These are phyloP conservation scores for Cucurbita ficifolia DNA, from an alignment of 306 rosid genomes.

Conservation along the genomic window DNA sequence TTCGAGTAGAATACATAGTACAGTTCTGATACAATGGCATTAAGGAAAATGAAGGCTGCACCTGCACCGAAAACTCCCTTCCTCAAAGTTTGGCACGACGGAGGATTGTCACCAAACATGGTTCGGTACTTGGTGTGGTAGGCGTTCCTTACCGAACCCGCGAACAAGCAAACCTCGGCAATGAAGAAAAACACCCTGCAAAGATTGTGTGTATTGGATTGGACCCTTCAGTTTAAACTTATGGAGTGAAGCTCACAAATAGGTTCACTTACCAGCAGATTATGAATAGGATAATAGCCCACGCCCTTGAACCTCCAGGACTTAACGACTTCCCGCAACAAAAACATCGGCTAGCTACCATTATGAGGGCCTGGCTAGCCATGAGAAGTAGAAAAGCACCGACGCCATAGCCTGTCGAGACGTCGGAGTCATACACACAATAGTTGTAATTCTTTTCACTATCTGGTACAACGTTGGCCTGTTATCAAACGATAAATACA, in stretches of 20 bases:
- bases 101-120: conserved; percentile 14
- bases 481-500: conserved; percentile 9
- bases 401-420: conserved; percentile 83
- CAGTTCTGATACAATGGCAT: conserved; percentile 49
- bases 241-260: not conserved
- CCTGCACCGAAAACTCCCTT: conserved; percentile 90
- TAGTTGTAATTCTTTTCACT: conserved; percentile 22
- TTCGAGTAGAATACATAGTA: conserved; percentile 74
- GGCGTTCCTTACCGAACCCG: conserved; percentile 86
- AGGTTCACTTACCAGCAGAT: conserved; percentile 61
- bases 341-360: conserved; percentile 94
- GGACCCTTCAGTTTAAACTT: not conserved
- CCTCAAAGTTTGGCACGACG: conserved; percentile 60
- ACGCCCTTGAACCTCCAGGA: conserved; percentile 90
- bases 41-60: conserved; percentile 68
- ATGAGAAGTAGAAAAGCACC: conserved; percentile 83
- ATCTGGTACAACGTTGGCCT: conserved; percentile 50
- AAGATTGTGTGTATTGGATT: not conserved
- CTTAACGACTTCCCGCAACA: conserved; percentile 82
- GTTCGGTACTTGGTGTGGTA: conserved; percentile 80
- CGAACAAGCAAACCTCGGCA: conserved; percentile 79
- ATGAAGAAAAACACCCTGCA: conserved; percentile 81
- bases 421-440: conserved; percentile 70
- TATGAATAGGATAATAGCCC: conserved; percentile 69
- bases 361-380: conserved; percentile 55